Evolutionary conservation across 1,139 yeast species (phyloP).

Genomic region (Diutina ranongensis): DNA sequence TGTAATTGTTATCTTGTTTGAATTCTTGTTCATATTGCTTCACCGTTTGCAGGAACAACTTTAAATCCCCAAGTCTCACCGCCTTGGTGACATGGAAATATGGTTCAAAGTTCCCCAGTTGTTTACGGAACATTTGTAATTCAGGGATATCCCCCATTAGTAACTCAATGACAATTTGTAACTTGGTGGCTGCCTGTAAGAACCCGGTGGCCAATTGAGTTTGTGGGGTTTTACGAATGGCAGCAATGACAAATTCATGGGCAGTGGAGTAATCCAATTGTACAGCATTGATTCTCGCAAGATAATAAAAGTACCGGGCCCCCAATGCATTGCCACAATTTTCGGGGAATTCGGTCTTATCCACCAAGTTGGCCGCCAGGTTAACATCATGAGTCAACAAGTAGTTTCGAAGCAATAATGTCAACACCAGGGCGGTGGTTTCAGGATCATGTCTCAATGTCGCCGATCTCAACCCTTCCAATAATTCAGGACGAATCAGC

Average conservation of each 20-base stretch:
- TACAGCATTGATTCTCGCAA: constrained; percentile 82
- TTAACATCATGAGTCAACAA: constrained; percentile 68
- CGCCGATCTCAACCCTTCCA: constrained; percentile 74
- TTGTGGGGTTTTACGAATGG: constrained; percentile 96
- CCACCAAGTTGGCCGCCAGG: constrained; percentile 83
- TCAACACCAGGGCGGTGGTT: constrained; percentile 79
- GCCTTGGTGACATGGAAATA: constrained; percentile 85
- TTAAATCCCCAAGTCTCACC: constrained; percentile 84
- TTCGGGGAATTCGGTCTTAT: constrained; percentile 80
- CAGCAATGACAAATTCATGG: constrained; percentile 80
- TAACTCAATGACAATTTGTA: constrained; percentile 79
- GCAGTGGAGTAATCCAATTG: constrained; percentile 91
- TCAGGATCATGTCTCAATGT: constrained; percentile 88
- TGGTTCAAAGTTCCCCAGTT: constrained; percentile 47
- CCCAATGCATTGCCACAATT: constrained; percentile 79
- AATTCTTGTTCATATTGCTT: constrained; percentile 50
- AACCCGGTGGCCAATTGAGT: constrained; percentile 79
- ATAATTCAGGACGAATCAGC: constrained; percentile 57
- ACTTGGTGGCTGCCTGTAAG: constrained; percentile 80
- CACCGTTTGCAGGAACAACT: constrained; percentile 67
- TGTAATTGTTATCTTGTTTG: constrained; percentile 70
- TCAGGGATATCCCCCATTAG: constrained; percentile 98
- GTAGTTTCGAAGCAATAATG: constrained; percentile 73
- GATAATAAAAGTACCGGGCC: constrained; percentile 84
- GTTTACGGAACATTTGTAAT: constrained; percentile 55